Base-by-base conservation (phyloP, 177 flowering plant species). In the Vitis hybrid region DNA sequence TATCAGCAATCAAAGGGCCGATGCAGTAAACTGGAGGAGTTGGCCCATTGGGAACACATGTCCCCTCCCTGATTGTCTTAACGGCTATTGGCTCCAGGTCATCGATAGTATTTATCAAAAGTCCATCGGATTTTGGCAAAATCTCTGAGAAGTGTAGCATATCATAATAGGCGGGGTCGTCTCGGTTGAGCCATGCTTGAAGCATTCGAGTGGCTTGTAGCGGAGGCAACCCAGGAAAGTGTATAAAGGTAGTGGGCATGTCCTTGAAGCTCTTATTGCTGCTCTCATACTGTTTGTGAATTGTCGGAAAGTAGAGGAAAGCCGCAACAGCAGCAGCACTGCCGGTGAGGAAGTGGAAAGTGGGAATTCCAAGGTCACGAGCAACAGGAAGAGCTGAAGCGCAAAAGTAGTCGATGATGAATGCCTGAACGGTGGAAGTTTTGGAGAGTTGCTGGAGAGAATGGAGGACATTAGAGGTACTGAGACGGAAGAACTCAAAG, bases 341-440 rank as follows among this genome's bases (percentile, higher is more conserved):
- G 21, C 59, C 21, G 30, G 68, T 52, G 4, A 65, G 4, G 59
- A 66, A 66, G 68, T 21, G 54, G 58, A 13, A 52, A 41, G 20
- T 30, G 59, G 68, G 59, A 58, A 66, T 46, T 30, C 11, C 4
- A 41, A 53, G 58, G 2, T 53, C 68, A 11, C 13, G 9, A 12
- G 68, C 68, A 9, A 66, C 57, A 17, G 17, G 35, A 30, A 55
- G 58, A 1, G 68, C 41, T 10, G 68, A 9, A 24, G 58, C 10
- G 58, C 68, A 66, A 41, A 66, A 52, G 58, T 52, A 15, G 57
- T 66, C 68, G 20, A 73, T 67, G 53, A 73, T 15, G 20, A 67
- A 21, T 15, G 76, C 62, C 9, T 10, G 46, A 49, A 73, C n/a
- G 14, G 17, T 35, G 61, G 35, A 17, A 46, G 67, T 61, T 3